These are phyloP conservation scores for Leccinum barrowsii DNA, from an alignment of 768 basidiomycete genomes.

Conservation along the genomic window DNA sequence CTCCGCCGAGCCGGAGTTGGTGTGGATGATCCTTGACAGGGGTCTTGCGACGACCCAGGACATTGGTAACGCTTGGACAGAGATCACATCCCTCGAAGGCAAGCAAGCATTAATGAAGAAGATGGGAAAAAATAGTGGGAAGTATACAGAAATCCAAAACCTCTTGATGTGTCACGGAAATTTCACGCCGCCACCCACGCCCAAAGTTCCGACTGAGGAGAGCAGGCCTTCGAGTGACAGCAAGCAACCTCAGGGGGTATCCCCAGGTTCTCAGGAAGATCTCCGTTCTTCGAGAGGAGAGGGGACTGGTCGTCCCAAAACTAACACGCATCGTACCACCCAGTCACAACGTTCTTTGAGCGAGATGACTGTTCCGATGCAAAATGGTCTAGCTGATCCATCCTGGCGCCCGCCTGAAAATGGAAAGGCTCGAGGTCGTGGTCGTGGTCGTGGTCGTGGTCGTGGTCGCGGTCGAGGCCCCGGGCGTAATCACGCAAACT, in stretches of 20 bases:
- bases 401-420: constrained; percentile 8
- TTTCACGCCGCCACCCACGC: constrained; percentile 45
- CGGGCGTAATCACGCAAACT: constrained; percentile 35
- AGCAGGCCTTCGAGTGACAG: constrained; percentile 11
- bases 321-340: background rate
- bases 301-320: constrained; percentile 9
- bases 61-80: constrained; percentile 49
- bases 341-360: constrained; percentile 1
- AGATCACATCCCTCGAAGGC: constrained; percentile 39
- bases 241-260: constrained; percentile 12
- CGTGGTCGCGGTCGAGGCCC: constrained; percentile 32
- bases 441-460: constrained; percentile 39
- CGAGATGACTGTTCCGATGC: constrained; percentile 5
- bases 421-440: constrained; percentile 35
- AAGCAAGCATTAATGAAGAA: constrained; percentile 24
- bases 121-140: constrained; percentile 29
- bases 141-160: constrained; percentile 48
- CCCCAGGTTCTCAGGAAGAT: constrained; percentile 1
- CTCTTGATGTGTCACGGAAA: constrained; percentile 50
- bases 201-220: constrained; percentile 13
- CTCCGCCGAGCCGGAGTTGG: constrained; percentile 59
- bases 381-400: constrained; percentile 2
- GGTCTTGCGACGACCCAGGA: constrained; percentile 48
- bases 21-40: constrained; percentile 61
- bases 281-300: constrained; percentile 8